Evolutionary conservation across 257 asterid species (phyloP).

Genomic region (Lycium barbarum): DNA sequence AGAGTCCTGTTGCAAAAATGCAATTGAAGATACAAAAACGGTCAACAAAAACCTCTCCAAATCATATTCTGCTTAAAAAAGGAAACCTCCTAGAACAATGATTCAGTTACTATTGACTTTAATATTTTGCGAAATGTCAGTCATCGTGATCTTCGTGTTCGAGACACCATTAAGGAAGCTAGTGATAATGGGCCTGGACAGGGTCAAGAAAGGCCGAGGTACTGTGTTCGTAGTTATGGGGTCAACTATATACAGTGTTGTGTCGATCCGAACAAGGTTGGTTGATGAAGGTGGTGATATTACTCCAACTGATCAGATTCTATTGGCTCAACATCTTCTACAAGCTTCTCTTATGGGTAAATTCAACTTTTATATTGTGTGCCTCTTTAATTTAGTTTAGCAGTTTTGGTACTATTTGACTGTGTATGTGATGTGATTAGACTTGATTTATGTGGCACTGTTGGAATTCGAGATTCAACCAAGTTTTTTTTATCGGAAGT

Average conservation of each 20-base stretch:
- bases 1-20: too few species aligned
- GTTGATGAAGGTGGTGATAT: constrained; percentile 63
- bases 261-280: constrained; percentile 42
- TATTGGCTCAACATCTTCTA: constrained; percentile 65
- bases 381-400: not conserved
- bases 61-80: not conserved
- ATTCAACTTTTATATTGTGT: not conserved
- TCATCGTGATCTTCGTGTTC: constrained; percentile 83
- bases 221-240: constrained; percentile 68
- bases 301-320: constrained; percentile 87
- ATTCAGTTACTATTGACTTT: constrained; percentile 64
- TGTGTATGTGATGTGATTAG: constrained; percentile 12
- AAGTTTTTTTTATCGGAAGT: too few species aligned
- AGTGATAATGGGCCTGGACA: constrained; percentile 79
- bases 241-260: constrained; percentile 65
- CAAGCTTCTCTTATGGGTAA: constrained; percentile 98
- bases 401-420: not conserved
- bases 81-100: constrained; percentile 42
- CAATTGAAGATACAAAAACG: too few species aligned
- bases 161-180: constrained; percentile 86
- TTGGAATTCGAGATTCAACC: too few species aligned
- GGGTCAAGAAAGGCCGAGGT: constrained; percentile 81
- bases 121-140: constrained; percentile 68
- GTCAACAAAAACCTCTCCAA: not conserved
- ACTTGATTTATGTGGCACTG: too few species aligned